These are phyloP conservation scores for Colletotrichum sp. DNA, from an alignment of 2,329 filamentous ascomycete genomes.

Conservation along the genomic window DNA sequence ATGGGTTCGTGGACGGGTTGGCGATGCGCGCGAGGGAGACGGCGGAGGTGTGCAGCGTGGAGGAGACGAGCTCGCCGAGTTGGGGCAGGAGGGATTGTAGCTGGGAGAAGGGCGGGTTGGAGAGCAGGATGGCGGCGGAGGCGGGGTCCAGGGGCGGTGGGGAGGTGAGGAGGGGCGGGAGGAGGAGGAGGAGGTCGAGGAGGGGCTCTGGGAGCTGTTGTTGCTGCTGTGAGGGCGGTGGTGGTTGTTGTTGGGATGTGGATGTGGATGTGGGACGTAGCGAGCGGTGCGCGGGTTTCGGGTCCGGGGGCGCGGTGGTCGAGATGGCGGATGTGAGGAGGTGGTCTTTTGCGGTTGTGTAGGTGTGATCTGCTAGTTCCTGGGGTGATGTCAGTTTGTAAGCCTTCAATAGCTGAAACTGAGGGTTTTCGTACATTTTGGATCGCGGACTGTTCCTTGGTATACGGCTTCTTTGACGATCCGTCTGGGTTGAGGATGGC, in stretches of 20 bases:
- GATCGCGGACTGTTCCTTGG: conserved; percentile 54
- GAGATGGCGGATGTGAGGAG: conserved; percentile 57
- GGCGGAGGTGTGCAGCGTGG: conserved; percentile 54
- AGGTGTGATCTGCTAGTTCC: conserved; percentile 55
- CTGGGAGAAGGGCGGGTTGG: conserved; percentile 52
- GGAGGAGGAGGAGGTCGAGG: conserved; percentile 58
- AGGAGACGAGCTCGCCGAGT: conserved; percentile 52
- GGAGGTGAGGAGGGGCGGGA: conserved; percentile 52
- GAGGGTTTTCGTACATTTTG: conserved; percentile 46
- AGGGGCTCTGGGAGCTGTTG: conserved; percentile 47
- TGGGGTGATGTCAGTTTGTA: too few relatives aligned
- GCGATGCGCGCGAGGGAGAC: conserved; percentile 52
- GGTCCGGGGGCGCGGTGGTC: conserved; percentile 41
- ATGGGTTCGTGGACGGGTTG: conserved; percentile 56
- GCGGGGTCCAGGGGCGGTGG: conserved; percentile 38
- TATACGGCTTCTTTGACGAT: conserved; percentile 57
- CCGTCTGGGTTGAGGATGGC: conserved; percentile 62
- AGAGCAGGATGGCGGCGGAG: conserved; percentile 49
- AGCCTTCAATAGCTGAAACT: too few relatives aligned
- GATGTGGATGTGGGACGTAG: conserved; percentile 27
- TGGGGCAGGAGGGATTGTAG: conserved; percentile 53
- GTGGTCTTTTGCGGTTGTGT: conserved; percentile 52
- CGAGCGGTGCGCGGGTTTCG: conserved; percentile 21
- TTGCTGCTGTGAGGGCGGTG: conserved; percentile 19
- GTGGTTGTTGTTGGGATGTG: conserved; percentile 20